phyloP scores from a whole-genome alignment of 192 early-diverging fungal species.

The Cetraspora pellucida region DNA sequence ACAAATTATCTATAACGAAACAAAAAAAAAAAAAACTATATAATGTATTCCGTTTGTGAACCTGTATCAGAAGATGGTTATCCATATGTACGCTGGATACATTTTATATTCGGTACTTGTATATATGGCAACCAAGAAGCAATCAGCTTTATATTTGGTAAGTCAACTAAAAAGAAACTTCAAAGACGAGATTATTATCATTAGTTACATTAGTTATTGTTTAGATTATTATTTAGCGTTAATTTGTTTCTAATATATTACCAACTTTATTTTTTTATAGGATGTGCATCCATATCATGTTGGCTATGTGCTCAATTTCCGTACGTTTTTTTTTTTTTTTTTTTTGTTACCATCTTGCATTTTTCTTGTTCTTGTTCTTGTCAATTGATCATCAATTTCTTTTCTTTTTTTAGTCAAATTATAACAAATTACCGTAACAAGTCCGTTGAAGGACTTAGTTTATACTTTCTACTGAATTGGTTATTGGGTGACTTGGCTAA shows the following conservation, averaged over 20 bases:
- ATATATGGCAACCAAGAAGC: slow-evolving; percentile 44
- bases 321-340: slow-evolving; percentile 45
- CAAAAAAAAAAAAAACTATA: too few species aligned
- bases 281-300: slow-evolving; percentile 61
- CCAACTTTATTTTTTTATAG: slow-evolving; percentile 34
- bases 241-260: too few species aligned
- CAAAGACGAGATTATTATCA: too few species aligned
- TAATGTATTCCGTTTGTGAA: not conserved
- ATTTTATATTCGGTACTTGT: slow-evolving; percentile 53
- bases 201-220: too few species aligned
- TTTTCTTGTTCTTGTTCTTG: too few species aligned
- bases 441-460: slow-evolving; percentile 49
- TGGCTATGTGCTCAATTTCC: slow-evolving; percentile 77
- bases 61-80: not conserved
- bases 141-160: slow-evolving; percentile 46
- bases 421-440: slow-evolving; percentile 48
- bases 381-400: too few species aligned
- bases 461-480: slow-evolving; percentile 67
- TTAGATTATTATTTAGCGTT: too few species aligned
- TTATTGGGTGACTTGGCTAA: slow-evolving; percentile 69
- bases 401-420: slow-evolving; percentile 42
- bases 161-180: too few species aligned
- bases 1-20: too few species aligned
- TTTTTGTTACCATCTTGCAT: not conserved
- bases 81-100: not conserved